A percentile compares a stretch with the other conserved stretches of the same genome.
These are phyloP conservation scores for Oryza longistaminata DNA, from an alignment of 176 grass and related monocot species.

Conservation along the genomic window DNA sequence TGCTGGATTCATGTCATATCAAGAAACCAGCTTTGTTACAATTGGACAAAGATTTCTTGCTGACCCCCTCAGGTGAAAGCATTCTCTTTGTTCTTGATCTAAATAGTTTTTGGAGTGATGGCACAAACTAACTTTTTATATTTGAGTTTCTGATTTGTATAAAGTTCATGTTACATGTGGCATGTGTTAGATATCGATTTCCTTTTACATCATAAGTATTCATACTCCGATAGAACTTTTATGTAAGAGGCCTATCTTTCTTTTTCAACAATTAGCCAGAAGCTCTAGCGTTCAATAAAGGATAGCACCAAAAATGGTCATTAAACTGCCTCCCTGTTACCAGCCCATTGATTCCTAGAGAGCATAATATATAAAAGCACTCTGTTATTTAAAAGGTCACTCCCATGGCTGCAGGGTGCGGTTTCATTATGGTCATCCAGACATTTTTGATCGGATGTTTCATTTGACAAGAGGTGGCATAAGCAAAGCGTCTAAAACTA, in stretches of 20 bases:
- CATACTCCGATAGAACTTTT: not conserved
- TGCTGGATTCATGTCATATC: constrained; percentile 98
- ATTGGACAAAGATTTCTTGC: constrained; percentile 98
- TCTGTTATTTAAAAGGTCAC: not conserved
- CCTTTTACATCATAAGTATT: not conserved
- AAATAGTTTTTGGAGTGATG: not conserved
- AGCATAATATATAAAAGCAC: not conserved
- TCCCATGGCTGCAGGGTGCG: constrained; percentile 59
- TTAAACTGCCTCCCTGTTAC: not conserved
- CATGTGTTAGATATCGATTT: not conserved
- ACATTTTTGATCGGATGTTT: constrained; percentile 91
- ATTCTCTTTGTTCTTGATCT: constrained; percentile 15
- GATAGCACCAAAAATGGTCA: not conserved
- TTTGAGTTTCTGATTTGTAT: not conserved
- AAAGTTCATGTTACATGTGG: not conserved
- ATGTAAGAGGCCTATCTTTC: not conserved
- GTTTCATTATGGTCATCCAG: constrained; percentile 98
- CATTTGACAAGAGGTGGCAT: constrained; percentile 89
- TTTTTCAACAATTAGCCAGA: not conserved
- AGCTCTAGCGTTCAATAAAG: not conserved
- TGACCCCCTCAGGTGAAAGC: constrained; percentile 77
- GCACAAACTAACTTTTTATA: not conserved
- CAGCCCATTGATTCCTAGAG: not conserved
- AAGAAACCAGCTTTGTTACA: constrained; percentile 99
- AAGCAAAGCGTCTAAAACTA: constrained; percentile 99